Evolutionary conservation across 2,329 filamentous ascomycete genomes (phyloP), one percentile per base, ranked within the genome.

Genomic region (Verticillium albo-atrum): DNA sequence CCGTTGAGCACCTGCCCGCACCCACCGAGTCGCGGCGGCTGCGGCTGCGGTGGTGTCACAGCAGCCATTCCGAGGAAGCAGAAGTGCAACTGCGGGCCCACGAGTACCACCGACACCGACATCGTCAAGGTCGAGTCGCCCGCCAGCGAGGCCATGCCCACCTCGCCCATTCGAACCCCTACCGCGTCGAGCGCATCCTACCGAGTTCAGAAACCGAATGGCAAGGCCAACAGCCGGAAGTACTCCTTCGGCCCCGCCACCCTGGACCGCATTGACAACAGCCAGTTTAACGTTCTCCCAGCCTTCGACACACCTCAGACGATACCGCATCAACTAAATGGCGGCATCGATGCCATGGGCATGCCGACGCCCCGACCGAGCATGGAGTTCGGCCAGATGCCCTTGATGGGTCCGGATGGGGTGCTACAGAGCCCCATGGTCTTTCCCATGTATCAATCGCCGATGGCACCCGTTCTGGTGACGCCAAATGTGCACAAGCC

Each of bases 1-100:
- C 89, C 88, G 9, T 74, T 91, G 58, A 90, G 87, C 71, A 82
- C 83, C 58, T 91, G 88, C 67, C 87, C 88, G 58, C 88, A 90
- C 66, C 82, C 85, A 6, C 78, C 81, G 30, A 84, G 84, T 56
- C 82, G 82, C 47, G 73, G 75, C n/a, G 73, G 75, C n/a, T 90
- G 87, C 70, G 80, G 79, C 34, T 89, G 85, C 69, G 80, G 81
- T 51, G 81, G 82, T 61, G 80, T 90, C n/a, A 88, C 87, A 17
- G 85, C 84, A 34, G 85, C 85, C 7, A 84, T 88, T 59, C 84
- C 85, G 1, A 79, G 80, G 64, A 82, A 82, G 63, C 80, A 84
- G 61, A 79, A 79, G 58, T 88, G 85, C 58, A 73, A 73, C 42
- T 88, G 85, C 65, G 77, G 79, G 6, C 68, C 71, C 57, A 63